Percentiles rank a stretch among this genome's conserved stretches.
phyloP scores from a whole-genome alignment of 192 early-diverging fungal species.

The Gamsiella multidivaricata region DNA sequence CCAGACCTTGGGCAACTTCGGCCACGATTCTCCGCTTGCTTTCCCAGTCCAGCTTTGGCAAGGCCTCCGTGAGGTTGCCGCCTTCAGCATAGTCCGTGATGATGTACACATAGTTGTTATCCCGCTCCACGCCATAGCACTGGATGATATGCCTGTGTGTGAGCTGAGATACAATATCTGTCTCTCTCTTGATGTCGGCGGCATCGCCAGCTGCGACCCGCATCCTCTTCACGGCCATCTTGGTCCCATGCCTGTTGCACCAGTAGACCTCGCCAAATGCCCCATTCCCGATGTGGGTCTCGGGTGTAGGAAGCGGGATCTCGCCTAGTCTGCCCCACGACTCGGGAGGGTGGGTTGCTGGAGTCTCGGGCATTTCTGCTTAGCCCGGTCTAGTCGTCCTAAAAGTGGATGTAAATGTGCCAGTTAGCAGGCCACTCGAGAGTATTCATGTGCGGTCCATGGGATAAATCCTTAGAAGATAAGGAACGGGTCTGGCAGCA shows the following conservation, averaged over 20 bases:
- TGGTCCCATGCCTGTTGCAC: not conserved
- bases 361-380: not conserved
- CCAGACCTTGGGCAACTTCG: constrained; percentile 28
- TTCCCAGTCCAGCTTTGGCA: constrained; percentile 1
- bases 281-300: not conserved
- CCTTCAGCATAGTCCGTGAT: constrained; percentile 23
- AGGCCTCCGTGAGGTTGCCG: constrained; percentile 7
- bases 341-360: not conserved
- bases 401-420: no score
- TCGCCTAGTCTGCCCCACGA: not conserved
- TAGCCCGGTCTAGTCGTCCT: no score
- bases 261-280: not conserved
- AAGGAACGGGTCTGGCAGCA: no score
- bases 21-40: constrained; percentile 4
- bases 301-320: not conserved
- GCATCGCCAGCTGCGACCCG: not conserved
- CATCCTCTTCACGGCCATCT: constrained; percentile 5
- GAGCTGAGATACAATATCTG: not conserved
- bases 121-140: not conserved
- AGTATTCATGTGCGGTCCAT: no score
- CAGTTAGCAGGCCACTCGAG: no score
- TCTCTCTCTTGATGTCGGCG: not conserved
- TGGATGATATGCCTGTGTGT: constrained; percentile 12
- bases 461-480: no score
- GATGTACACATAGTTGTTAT: not conserved